Evolutionary conservation across 2,329 filamentous ascomycete species (phyloP).

Genomic region (Akanthomyces muscarius): DNA sequence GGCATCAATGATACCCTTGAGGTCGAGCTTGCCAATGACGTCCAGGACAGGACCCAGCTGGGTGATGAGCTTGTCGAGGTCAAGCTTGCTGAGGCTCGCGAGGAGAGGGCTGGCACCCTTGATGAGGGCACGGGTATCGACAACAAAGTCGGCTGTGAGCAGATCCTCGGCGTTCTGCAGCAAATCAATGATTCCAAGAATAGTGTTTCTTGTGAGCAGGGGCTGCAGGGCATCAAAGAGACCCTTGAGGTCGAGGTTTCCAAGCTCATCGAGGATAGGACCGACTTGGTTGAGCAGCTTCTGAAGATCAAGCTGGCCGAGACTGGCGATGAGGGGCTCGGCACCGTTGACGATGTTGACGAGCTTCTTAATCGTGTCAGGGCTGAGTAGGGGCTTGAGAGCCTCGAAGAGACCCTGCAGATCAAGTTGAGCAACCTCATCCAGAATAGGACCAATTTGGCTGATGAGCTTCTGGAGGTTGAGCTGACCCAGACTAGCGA

Average conservation of each 20-base stretch:
- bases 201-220: conserved; percentile 29
- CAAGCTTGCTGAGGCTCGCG: conserved; percentile 17
- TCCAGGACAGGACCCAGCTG: conserved; percentile 25
- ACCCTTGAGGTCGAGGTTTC: conserved; percentile 30
- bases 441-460: conserved; percentile 26
- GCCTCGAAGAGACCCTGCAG: conserved; percentile 29
- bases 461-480: conserved; percentile 22
- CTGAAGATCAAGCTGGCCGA: conserved; percentile 23
- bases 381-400: conserved; percentile 32
- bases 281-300: conserved; percentile 22
- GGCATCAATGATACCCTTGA: conserved; percentile 27
- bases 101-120: conserved; percentile 30
- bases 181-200: conserved; percentile 32
- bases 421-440: conserved; percentile 28
- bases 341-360: conserved; percentile 21
- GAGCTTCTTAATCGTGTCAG: conserved; percentile 26
- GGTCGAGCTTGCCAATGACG: conserved; percentile 28
- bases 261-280: conserved; percentile 23
- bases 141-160: conserved; percentile 27
- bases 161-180: conserved; percentile 31
- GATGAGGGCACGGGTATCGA: conserved; percentile 26
- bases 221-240: conserved; percentile 28
- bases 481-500: conserved; percentile 25
- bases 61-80: conserved; percentile 19
- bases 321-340: conserved; percentile 22